Conservation (phyloP, 1,139 yeast genomes). For the Geotrichum citri-aurantii region DNA sequence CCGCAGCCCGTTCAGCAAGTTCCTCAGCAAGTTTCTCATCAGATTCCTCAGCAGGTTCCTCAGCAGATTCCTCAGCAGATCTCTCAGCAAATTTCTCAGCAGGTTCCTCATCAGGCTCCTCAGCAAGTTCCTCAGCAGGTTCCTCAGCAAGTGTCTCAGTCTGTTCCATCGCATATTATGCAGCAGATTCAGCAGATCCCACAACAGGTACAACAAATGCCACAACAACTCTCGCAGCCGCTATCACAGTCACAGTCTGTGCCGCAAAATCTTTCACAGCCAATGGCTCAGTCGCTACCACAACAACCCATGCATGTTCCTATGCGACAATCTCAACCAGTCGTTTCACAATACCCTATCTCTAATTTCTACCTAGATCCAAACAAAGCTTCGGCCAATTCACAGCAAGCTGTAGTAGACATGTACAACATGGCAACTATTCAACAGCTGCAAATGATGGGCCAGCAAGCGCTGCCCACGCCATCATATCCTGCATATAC, state of each 20-base stretch:
- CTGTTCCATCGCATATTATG: no score
- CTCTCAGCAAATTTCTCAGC: conserved; percentile 1
- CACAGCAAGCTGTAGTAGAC: conserved; percentile 1
- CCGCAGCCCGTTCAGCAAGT: not conserved
- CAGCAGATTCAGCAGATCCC: not conserved
- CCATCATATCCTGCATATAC: not conserved
- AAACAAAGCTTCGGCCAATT: not conserved
- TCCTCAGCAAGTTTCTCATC: conserved; percentile 3
- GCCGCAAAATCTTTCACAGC: not conserved
- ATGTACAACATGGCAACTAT: conserved; percentile 4
- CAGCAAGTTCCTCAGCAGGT: conserved; percentile 1
- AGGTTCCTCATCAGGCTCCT: not conserved
- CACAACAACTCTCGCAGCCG: not conserved
- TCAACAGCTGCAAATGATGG: conserved; percentile 11
- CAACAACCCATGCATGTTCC: conserved; percentile 3
- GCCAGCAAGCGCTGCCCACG: conserved; percentile 13
- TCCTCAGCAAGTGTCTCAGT: not conserved
- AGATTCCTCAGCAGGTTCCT: conserved; percentile 4
- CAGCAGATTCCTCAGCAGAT: not conserved
- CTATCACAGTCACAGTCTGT: not conserved
- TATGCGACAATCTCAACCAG: not conserved
- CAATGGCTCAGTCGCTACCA: conserved; percentile 2
- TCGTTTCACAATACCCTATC: not conserved
- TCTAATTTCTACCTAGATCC: conserved; percentile 2
- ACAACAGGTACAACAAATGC: not conserved